Evolutionary conservation across 78 protist genomes (phyloP).

Genomic region (Dictyostelium capitatum): DNA sequence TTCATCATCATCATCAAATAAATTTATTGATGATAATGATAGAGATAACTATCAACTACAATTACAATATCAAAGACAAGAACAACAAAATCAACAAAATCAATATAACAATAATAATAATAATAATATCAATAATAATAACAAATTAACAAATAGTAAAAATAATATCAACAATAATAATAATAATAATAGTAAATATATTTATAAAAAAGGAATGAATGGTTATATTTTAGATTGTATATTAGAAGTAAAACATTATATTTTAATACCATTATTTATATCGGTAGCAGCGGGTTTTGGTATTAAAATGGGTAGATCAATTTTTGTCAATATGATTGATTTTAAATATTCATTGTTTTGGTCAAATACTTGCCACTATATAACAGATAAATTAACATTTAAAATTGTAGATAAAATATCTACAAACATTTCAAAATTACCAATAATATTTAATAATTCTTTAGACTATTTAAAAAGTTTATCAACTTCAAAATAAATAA

Average conservation of each 20-base stretch:
- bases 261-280: slow-evolving; percentile 50
- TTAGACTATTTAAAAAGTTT: no score
- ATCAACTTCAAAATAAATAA: no score
- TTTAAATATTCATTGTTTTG: slow-evolving; percentile 11
- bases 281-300: slow-evolving; percentile 53
- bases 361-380: background rate
- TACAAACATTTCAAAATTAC: no score
- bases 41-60: background rate
- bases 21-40: background rate
- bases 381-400: background rate
- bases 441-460: no score
- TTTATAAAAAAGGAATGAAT: slow-evolving; percentile 47
- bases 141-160: background rate
- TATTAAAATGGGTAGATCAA: slow-evolving; percentile 55
- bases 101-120: background rate
- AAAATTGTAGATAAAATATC: no score
- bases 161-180: slow-evolving; percentile 7
- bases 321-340: slow-evolving; percentile 7
- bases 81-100: background rate
- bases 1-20: background rate
- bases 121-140: background rate
- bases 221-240: slow-evolving; percentile 66
- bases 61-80: background rate
- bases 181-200: background rate
- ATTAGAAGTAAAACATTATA: slow-evolving; percentile 22